A percentile compares a stretch with the other conserved stretches of the same genome.
These are phyloP conservation scores for Heterobasidion occidentale DNA, from an alignment of 1,284 basidiomycete species.

Conservation along the genomic window DNA sequence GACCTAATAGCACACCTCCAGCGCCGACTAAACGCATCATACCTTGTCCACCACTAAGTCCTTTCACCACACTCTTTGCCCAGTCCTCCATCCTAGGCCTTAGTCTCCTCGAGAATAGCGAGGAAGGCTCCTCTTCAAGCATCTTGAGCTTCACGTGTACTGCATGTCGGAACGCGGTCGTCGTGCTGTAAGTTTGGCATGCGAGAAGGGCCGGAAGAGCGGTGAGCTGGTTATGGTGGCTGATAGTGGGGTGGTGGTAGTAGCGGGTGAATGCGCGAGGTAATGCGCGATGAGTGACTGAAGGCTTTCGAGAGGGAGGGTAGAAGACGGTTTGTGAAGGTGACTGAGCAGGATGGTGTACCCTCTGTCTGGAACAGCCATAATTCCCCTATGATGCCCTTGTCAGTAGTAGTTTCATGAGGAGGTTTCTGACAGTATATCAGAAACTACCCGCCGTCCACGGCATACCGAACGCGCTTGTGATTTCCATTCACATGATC, in stretches of 20 bases:
- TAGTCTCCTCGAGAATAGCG: slow-evolving; percentile 38
- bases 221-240: slow-evolving; percentile 59
- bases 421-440: too few species aligned
- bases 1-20: slow-evolving; percentile 54
- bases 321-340: slow-evolving; percentile 40
- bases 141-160: slow-evolving; percentile 44
- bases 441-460: too few species aligned
- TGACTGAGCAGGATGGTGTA: slow-evolving; percentile 50
- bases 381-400: background rate
- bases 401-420: too few species aligned
- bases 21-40: slow-evolving; percentile 51
- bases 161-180: slow-evolving; percentile 55
- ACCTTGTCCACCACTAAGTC: slow-evolving; percentile 55
- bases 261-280: slow-evolving; percentile 35
- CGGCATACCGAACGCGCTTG: background rate
- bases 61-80: slow-evolving; percentile 48
- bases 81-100: slow-evolving; percentile 39
- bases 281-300: slow-evolving; percentile 58
- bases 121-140: slow-evolving; percentile 24
- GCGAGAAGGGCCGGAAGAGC: slow-evolving; percentile 42
- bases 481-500: background rate
- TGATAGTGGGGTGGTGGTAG: slow-evolving; percentile 54
- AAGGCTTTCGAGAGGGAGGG: slow-evolving; percentile 41
- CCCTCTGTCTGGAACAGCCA: slow-evolving; percentile 25
- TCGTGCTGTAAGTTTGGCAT: slow-evolving; percentile 40